Base-by-base conservation (phyloP, 1,139 yeast genomes). In the Yamadazyma mexicana region DNA sequence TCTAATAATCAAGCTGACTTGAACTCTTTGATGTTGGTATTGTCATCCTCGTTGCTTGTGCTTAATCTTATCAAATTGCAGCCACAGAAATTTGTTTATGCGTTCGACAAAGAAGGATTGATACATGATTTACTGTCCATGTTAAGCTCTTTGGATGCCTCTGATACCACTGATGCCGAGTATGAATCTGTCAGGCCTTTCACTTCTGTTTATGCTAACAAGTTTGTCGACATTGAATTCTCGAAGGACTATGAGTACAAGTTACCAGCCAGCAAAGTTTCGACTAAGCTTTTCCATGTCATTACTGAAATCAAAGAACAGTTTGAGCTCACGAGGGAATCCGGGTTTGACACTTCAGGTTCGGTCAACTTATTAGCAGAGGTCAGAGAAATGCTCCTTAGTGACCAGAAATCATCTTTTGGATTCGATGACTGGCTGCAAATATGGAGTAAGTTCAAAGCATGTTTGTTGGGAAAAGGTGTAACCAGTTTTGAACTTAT, bases 401-500 rank as follows among this genome's bases (percentile, higher is more conserved):
- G 50, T 25, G 27, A 31, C 5, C 47, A 46, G 6, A 39, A 47
- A 18, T 39, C 44, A 10, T 23, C 31, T 2, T 51, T 57, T 28
- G 42, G 58, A 1, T 60, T 51, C 31, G 62, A 65, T 1, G 63
- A 67, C 3, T 77, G 87, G 84, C 33, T 47, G 4, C 41, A 45
- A 2, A 25, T 75, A 4, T 82, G 89, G 88, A 46, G 44, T 2
- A 55, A 58, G 22, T 60, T 84, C 23, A 62, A 66, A 17, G 48
- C 61, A 3, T 53, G 63, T 1, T 56, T 68, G 8, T 9, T 22
- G 11, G 33, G 38, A 4, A 48, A 51, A 2, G 43, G 47, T 5
- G 51, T 85, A 5, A 86, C 95, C 0, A 83, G 94, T 46, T 87
- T 83, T 63, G 96, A 88, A 56, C 64, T 89, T 31, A 70, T 81